Conservation (phyloP, 805 yeast species). For the Sugiyamaella qingdaonensis region DNA sequence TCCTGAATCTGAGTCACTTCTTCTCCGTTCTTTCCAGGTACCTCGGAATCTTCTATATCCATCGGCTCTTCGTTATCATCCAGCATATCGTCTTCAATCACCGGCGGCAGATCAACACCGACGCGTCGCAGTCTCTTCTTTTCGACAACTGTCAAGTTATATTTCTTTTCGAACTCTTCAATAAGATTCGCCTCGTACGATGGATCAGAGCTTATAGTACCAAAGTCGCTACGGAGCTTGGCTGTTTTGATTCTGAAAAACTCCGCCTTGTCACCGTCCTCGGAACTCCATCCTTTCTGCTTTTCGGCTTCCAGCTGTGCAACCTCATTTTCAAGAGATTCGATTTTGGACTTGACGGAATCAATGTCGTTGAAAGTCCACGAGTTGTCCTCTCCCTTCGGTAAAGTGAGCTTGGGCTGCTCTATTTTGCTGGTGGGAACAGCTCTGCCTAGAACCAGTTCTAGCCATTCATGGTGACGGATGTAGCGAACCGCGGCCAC, state of each 20-base stretch:
- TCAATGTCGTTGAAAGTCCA: conserved; percentile 19
- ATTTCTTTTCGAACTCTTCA: conserved; percentile 10
- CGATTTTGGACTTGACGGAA: conserved; percentile 20
- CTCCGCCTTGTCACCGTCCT: conserved; percentile 19
- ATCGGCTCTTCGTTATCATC: background rate
- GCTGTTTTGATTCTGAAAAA: conserved; percentile 22
- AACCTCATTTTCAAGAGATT: conserved; percentile 24
- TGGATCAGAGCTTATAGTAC: conserved; percentile 11
- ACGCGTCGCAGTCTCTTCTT: conserved; percentile 13
- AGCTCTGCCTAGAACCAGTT: conserved; percentile 37
- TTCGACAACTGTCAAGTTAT: conserved; percentile 3
- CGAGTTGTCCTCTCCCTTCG: background rate
- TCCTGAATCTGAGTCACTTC: background rate
- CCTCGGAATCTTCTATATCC: background rate
- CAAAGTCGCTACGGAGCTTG: conserved; percentile 30
- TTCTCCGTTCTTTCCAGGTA: conserved; percentile 1
- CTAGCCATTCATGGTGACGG: conserved; percentile 44
- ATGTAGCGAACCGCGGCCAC: conserved; percentile 40
- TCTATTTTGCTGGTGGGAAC: conserved; percentile 26
- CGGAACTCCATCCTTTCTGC: conserved; percentile 14
- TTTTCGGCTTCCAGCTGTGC: conserved; percentile 23
- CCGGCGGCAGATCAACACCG: background rate
- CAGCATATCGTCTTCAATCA: background rate
- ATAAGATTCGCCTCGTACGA: conserved; percentile 5
- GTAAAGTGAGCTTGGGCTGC: conserved; percentile 17